phyloP scores from a whole-genome alignment of 352 stramenopile genomes.

The Phytopythium vexans region DNA sequence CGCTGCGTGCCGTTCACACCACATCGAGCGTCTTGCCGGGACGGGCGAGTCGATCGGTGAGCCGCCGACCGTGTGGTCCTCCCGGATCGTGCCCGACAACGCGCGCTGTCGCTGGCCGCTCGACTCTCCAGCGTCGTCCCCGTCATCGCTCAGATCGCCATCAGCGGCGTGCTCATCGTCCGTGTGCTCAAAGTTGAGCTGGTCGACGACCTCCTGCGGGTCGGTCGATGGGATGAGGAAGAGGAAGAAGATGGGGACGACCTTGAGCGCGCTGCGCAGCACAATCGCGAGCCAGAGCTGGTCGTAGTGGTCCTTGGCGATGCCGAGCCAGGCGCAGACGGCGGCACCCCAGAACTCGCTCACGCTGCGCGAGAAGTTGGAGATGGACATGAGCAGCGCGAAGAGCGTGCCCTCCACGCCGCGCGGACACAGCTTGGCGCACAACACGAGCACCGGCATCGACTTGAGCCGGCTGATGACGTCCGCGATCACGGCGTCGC shows the following conservation, averaged over 20 bases:
- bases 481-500: conserved; percentile 91
- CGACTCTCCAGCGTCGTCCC: conserved; percentile 24
- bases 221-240: conserved; percentile 78
- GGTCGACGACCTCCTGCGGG: conserved; percentile 71
- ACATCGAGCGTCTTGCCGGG: too few species aligned
- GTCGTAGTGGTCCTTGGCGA: conserved; percentile 90
- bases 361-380: conserved; percentile 92
- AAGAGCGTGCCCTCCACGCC: conserved; percentile 97
- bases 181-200: conserved; percentile 46
- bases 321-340: conserved; percentile 86
- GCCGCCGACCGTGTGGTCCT: conserved; percentile 36
- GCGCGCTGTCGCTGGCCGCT: conserved; percentile 9
- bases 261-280: conserved; percentile 88
- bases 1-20: too few species aligned
- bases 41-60: conserved; percentile 20
- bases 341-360: conserved; percentile 92
- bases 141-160: conserved; percentile 9
- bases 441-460: conserved; percentile 95
- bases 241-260: conserved; percentile 90
- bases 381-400: conserved; percentile 96
- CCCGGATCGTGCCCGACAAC: conserved; percentile 32
- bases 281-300: conserved; percentile 90
- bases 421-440: conserved; percentile 92
- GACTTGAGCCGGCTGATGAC: conserved; percentile 81
- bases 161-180: conserved; percentile 15